Evolutionary conservation across 768 basidiomycete species (phyloP).

Genomic region (Mycena filopes): DNA sequence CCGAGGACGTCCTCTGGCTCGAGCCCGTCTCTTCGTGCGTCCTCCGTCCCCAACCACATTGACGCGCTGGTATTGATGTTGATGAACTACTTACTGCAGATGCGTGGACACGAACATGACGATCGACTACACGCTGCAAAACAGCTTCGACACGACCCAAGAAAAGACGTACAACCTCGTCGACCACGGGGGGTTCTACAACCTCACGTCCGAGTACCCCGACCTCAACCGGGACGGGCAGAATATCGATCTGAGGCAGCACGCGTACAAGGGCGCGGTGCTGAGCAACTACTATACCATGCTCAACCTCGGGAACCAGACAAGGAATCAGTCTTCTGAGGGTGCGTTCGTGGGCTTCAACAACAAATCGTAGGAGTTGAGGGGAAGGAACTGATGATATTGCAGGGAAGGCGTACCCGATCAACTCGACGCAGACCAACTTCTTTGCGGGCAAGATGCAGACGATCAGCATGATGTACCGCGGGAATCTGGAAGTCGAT

Average conservation of each 20-base stretch:
- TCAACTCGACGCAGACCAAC: conserved; percentile 9
- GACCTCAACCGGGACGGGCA: conserved; percentile 34
- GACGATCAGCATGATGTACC: conserved; percentile 10
- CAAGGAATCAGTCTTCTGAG: conserved; percentile 26
- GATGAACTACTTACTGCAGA: too few species aligned
- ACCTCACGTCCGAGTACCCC: conserved; percentile 29
- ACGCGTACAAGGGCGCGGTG: conserved; percentile 38
- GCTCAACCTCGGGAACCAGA: conserved; percentile 25
- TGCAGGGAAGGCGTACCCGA: conserved; percentile 25
- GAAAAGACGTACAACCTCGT: conserved; percentile 29
- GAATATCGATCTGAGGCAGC: conserved; percentile 31
- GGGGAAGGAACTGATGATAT: too few species aligned
- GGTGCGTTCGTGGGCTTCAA: conserved; percentile 18
- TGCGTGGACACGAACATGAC: conserved; percentile 40
- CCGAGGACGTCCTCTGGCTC: conserved; percentile 39
- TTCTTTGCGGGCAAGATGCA: conserved; percentile 19
- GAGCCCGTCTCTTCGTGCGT: too few species aligned
- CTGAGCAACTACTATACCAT: conserved; percentile 34
- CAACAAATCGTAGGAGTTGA: too few species aligned
- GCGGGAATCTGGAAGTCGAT: neutral
- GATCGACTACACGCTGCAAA: conserved; percentile 29
- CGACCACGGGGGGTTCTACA: conserved; percentile 35
- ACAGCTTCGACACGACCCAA: neutral
- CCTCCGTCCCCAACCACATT: too few species aligned
- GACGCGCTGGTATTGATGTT: too few species aligned